Evolutionary conservation across 768 basidiomycete species (phyloP), one percentile per base, ranked within the genome.

Genomic region (Rubroboletus satanas): DNA sequence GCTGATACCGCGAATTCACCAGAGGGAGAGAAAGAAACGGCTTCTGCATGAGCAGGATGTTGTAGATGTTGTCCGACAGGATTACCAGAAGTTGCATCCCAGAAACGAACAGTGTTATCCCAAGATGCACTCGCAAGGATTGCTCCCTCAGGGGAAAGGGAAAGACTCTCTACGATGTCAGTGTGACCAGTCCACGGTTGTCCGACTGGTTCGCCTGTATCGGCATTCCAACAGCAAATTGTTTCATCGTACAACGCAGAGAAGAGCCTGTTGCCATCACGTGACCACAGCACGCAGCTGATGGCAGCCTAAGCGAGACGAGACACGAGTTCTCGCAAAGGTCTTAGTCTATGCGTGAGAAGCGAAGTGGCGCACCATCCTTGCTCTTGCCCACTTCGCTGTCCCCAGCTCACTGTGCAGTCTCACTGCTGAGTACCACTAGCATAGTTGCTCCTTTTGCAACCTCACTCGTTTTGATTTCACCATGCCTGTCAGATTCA

Each of bases 161-260:
- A 21, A 8, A 57, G 15, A 0, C 0, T 0, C 21, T 1, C 21
- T 21, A n/a, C n/a, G n/a, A n/a, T 0, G 10, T 55, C 26, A 0
- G 63, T 51, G 35, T 71, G 63, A 17, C 65, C 32, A 53, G 3
- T 14, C 63, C 63, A 59, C 0, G 48, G 55, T 0, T 18, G 18
- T 51, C 51, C 55, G 5, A 65, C 28, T 14, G 12, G 42, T 18
- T 44, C 4, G 3, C 56, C 54, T 10, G 56, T 44, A 2, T 18
- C 7, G 1, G 48, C 10, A 12, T 51, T 18, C 63, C 62, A 64
- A 10, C 49, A 52, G 9, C 41, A 39, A 37, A 58, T 61, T 0
- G 49, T 43, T 15, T 51, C 10, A 18, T 49, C 23, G 4, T 1
- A 0, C 0, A 45, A 51, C 1, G 5, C 14, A 29, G 59, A 54